These are phyloP conservation scores for Coniochaeta sp. DNA, from an alignment of 2,329 filamentous ascomycete genomes.

Conservation along the genomic window DNA sequence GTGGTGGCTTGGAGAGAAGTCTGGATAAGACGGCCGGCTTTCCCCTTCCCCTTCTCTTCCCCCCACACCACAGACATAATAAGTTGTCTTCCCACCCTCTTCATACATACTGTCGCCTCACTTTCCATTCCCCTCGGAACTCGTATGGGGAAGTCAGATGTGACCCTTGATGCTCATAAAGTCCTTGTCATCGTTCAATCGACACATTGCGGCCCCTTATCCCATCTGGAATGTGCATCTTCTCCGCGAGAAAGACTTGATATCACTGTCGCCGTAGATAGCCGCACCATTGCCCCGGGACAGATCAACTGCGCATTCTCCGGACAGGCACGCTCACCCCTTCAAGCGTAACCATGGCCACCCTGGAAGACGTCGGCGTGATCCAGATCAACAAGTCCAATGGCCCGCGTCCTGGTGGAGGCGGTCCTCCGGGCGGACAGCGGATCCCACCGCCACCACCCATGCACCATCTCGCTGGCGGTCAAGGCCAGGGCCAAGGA, in stretches of 20 bases:
- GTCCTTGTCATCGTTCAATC: background rate
- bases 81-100: conserved; percentile 1
- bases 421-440: background rate
- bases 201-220: background rate
- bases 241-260: background rate
- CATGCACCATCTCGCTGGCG: background rate
- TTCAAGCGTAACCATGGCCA: too few species aligned
- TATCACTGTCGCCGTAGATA: background rate
- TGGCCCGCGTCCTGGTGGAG: background rate
- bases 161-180: background rate
- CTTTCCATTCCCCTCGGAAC: background rate
- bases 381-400: background rate
- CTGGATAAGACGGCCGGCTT: background rate
- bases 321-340: background rate
- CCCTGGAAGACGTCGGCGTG: background rate
- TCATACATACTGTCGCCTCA: background rate
- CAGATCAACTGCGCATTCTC: too few species aligned
- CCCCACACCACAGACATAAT: background rate
- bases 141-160: background rate
- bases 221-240: background rate
- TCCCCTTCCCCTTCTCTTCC: background rate
- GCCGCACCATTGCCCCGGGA: background rate
- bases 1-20: background rate
- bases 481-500: background rate
- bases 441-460: background rate